Percentiles rank a stretch among this genome's conserved stretches.
These are phyloP conservation scores for Globisporangium abappressorium DNA, from an alignment of 352 stramenopile genomes.

Conservation along the genomic window DNA sequence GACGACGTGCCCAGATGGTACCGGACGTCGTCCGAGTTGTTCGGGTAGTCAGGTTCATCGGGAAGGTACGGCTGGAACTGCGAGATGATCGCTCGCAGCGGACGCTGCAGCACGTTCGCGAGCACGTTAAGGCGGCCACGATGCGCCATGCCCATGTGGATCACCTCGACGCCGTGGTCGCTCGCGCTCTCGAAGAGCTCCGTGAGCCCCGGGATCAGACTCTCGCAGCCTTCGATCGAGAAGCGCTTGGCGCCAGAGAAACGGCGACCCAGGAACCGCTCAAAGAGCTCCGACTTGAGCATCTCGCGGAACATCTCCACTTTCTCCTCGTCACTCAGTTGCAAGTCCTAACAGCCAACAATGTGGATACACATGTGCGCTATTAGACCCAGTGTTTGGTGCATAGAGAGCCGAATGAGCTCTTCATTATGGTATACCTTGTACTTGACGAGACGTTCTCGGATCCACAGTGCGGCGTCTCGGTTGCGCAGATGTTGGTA, in stretches of 20 bases:
- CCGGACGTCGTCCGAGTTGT: slow-evolving; percentile 88
- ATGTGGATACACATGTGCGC: not conserved
- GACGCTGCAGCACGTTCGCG: slow-evolving; percentile 97
- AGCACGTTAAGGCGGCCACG: slow-evolving; percentile 97
- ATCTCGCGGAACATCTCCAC: slow-evolving; percentile 94
- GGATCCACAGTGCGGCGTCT: slow-evolving; percentile 85
- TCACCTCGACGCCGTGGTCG: slow-evolving; percentile 94
- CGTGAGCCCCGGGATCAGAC: slow-evolving; percentile 94
- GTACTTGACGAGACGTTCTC: slow-evolving; percentile 57
- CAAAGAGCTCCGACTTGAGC: slow-evolving; percentile 95
- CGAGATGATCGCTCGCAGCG: slow-evolving; percentile 93
- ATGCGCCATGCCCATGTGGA: slow-evolving; percentile 99
- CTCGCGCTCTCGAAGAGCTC: slow-evolving; percentile 94
- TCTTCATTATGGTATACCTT: slow-evolving; percentile 31
- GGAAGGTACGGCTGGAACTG: slow-evolving; percentile 85
- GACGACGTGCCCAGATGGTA: slow-evolving; percentile 87
- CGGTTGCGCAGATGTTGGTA: slow-evolving; percentile 98
- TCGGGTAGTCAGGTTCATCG: slow-evolving; percentile 81
- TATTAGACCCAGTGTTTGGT: slow-evolving; percentile 1
- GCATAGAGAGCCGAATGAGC: not conserved
- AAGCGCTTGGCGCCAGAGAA: slow-evolving; percentile 96
- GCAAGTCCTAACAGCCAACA: slow-evolving; percentile 26
- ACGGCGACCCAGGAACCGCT: slow-evolving; percentile 97
- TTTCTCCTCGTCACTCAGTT: slow-evolving; percentile 85
- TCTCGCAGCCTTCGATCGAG: slow-evolving; percentile 97